Evolutionary conservation across 1,284 basidiomycete species (phyloP).

Genomic region (Melampsora larici-populina): DNA sequence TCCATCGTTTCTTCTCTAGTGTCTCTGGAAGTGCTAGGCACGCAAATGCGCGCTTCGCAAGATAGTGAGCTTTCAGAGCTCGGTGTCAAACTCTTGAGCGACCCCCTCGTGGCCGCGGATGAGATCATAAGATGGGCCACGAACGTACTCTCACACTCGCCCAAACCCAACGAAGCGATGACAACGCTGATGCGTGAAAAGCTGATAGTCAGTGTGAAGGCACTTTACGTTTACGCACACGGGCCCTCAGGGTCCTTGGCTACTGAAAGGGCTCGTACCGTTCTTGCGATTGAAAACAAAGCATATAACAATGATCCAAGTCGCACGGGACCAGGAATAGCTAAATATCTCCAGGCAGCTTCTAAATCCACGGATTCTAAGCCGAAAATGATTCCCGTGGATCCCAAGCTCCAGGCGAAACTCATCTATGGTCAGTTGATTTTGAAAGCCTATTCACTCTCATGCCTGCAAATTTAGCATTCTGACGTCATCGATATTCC

Average conservation of each 20-base stretch:
- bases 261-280: background rate
- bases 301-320: background rate
- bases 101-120: background rate
- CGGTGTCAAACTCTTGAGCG: background rate
- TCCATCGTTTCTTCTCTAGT: background rate
- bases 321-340: background rate
- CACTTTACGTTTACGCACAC: background rate
- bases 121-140: background rate
- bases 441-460: too few species aligned
- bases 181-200: background rate
- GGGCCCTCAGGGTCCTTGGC: background rate
- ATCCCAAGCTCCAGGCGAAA: too few species aligned
- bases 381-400: too few species aligned
- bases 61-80: background rate
- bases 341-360: background rate
- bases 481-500: too few species aligned
- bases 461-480: too few species aligned
- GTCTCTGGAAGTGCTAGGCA: background rate
- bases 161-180: background rate
- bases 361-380: background rate
- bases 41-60: background rate
- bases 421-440: too few species aligned
- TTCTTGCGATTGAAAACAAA: background rate
- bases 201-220: background rate
- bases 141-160: background rate